Evolutionary conservation across 2,329 filamentous ascomycete species (phyloP).

Genomic region (Scleromitrula shiraiana): DNA sequence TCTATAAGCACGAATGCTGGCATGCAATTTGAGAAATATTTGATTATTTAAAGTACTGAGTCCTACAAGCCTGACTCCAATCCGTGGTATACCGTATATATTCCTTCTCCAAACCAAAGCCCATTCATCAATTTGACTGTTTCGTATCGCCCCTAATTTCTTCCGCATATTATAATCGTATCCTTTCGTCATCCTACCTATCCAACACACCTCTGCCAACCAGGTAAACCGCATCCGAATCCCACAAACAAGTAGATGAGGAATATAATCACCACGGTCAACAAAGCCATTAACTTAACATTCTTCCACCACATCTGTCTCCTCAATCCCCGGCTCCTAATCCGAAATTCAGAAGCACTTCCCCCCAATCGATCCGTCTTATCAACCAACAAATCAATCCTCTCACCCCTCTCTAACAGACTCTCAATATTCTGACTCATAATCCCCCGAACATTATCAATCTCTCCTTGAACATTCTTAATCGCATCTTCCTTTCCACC

Average conservation of each 20-base stretch:
- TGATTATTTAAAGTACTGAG: neutral
- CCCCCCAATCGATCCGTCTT: conserved; percentile 91
- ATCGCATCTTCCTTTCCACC: conserved; percentile 74
- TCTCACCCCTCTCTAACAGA: conserved; percentile 80
- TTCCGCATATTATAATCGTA: conserved; percentile 3
- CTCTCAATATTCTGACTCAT: conserved; percentile 96
- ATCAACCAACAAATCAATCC: conserved; percentile 88
- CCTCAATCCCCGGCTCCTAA: conserved; percentile 77
- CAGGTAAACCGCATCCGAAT: conserved; percentile 63
- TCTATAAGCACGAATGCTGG: too few relatives aligned
- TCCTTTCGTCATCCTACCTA: neutral
- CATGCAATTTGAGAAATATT: neutral
- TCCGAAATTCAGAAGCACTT: conserved; percentile 81
- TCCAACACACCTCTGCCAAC: conserved; percentile 31
- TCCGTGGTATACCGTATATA: conserved; percentile 16
- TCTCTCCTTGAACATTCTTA: conserved; percentile 75
- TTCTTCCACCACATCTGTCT: conserved; percentile 99
- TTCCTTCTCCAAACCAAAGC: neutral
- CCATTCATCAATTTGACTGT: neutral
- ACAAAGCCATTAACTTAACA: conserved; percentile 80
- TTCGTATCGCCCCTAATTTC: neutral
- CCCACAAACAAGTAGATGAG: conserved; percentile 64
- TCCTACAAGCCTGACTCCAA: neutral
- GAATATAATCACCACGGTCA: conserved; percentile 64
- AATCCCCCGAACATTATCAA: conserved; percentile 84